phyloP scores from a whole-genome alignment of 805 yeast species.

The Wickerhamomyces ciferrii region DNA sequence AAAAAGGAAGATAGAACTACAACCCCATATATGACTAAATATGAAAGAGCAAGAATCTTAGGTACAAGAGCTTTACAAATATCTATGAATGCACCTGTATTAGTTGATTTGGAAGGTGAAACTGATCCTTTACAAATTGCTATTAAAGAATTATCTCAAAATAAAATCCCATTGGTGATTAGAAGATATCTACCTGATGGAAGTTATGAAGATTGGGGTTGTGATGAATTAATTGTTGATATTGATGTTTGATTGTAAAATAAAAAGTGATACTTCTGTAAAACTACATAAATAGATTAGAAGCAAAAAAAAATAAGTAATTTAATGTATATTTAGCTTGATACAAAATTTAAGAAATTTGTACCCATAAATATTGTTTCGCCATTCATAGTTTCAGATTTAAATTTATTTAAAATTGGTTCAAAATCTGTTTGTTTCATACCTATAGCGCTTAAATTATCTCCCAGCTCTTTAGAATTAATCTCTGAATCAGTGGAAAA shows the following conservation, averaged over 20 bases:
- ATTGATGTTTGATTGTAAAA: conserved; percentile 32
- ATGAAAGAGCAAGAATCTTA: conserved; percentile 94
- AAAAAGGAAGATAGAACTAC: conserved; percentile 87
- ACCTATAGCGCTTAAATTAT: conserved; percentile 41
- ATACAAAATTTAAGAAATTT: conserved; percentile 47
- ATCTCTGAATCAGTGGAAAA: conserved; percentile 42
- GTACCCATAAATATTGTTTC: conserved; percentile 54
- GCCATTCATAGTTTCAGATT: conserved; percentile 49
- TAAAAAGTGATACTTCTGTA: no score
- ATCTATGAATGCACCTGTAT: conserved; percentile 96
- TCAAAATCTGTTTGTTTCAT: conserved; percentile 39
- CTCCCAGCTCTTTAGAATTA: conserved; percentile 42
- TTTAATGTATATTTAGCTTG: conserved; percentile 4
- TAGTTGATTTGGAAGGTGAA: conserved; percentile 97
- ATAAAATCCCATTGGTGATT: conserved; percentile 91
- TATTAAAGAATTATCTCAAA: conserved; percentile 91
- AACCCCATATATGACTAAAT: conserved; percentile 98
- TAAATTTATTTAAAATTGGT: conserved; percentile 48
- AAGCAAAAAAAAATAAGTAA: background rate
- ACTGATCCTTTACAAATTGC: conserved; percentile 98
- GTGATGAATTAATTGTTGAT: conserved; percentile 94
- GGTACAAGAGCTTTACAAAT: conserved; percentile 98
- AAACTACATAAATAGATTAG: background rate
- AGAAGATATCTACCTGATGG: conserved; percentile 98
- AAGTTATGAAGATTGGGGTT: conserved; percentile 97